Conservation (phyloP, 768 basidiomycete genomes). For the Phanerodontia chrysosporium region DNA sequence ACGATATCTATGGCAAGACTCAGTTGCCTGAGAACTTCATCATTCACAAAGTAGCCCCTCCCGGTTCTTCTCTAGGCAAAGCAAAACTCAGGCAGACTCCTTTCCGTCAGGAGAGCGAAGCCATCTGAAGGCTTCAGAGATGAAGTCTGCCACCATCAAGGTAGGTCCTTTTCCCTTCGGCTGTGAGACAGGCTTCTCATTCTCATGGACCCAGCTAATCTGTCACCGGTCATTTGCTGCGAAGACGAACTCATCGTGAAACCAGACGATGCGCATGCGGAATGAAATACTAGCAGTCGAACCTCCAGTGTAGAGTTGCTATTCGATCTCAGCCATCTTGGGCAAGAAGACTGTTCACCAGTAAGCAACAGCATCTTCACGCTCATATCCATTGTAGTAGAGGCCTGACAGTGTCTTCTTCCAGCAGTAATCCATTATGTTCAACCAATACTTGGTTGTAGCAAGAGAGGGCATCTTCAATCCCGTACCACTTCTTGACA, state of each 20-base stretch:
- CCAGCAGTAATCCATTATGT: constrained; percentile 12
- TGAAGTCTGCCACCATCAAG: constrained; percentile 35
- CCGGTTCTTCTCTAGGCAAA: constrained; percentile 19
- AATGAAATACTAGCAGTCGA: no score
- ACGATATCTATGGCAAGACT: constrained; percentile 21
- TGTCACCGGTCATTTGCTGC: constrained; percentile 30
- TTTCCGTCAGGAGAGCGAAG: constrained; percentile 19
- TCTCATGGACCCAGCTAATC: not conserved
- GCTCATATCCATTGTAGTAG: constrained; percentile 18
- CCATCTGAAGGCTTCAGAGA: constrained; percentile 28
- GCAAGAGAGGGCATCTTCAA: no score
- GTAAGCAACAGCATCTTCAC: constrained; percentile 11
- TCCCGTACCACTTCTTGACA: no score
- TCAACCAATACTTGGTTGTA: no score
- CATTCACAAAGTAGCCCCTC: constrained; percentile 25
- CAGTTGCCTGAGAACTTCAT: constrained; percentile 21
- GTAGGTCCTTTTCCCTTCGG: constrained; percentile 34
- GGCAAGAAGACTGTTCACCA: constrained; percentile 16
- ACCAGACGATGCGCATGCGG: constrained; percentile 23
- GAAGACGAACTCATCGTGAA: constrained; percentile 38
- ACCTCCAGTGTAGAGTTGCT: not conserved
- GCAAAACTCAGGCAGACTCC: constrained; percentile 13
- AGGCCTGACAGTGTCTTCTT: not conserved
- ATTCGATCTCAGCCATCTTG: not conserved
- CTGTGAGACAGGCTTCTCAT: not conserved